Evolutionary conservation across 139 green algal genomes (phyloP).

Genomic region (Chlamydomonas sp.): DNA sequence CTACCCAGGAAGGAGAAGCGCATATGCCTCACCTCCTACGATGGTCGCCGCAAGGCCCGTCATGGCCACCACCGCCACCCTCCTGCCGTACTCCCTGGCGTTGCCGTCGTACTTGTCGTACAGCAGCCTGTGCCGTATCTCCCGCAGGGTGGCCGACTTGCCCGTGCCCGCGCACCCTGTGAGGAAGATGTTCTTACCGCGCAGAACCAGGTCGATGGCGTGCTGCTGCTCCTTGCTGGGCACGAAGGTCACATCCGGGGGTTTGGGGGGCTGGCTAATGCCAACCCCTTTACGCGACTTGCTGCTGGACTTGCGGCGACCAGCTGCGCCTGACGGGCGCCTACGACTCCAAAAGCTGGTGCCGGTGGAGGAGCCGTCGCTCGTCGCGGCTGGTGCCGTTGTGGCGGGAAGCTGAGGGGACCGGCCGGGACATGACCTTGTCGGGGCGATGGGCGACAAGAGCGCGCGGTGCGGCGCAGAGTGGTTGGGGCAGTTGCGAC

Average conservation of each 20-base stretch:
- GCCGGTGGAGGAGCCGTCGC: too few relatives aligned
- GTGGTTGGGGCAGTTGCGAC: too few relatives aligned
- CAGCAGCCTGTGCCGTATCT: not conserved
- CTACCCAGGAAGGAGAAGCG: not conserved
- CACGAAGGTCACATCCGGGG: not conserved
- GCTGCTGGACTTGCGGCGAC: too few relatives aligned
- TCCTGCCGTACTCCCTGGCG: not conserved
- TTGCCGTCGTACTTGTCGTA: not conserved
- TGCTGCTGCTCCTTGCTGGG: slow-evolving; percentile 5
- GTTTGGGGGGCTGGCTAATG: too few relatives aligned
- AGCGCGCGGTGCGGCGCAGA: too few relatives aligned
- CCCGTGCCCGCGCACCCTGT: slow-evolving; percentile 67
- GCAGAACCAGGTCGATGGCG: slow-evolving; percentile 48
- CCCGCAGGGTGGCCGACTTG: slow-evolving; percentile 57
- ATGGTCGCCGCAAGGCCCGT: slow-evolving; percentile 66
- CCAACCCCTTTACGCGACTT: too few relatives aligned
- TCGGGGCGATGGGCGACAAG: too few relatives aligned
- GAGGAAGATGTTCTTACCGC: slow-evolving; percentile 60
- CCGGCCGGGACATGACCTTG: too few relatives aligned
- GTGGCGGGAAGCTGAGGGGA: too few relatives aligned
- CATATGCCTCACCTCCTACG: slow-evolving; percentile 41
- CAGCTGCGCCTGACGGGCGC: too few relatives aligned
- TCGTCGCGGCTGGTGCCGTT: too few relatives aligned
- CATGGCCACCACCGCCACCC: slow-evolving; percentile 55
- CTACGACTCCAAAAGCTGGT: too few relatives aligned